These are phyloP conservation scores for Candida smagusa DNA, from an alignment of 1,139 yeast species.

Conservation along the genomic window DNA sequence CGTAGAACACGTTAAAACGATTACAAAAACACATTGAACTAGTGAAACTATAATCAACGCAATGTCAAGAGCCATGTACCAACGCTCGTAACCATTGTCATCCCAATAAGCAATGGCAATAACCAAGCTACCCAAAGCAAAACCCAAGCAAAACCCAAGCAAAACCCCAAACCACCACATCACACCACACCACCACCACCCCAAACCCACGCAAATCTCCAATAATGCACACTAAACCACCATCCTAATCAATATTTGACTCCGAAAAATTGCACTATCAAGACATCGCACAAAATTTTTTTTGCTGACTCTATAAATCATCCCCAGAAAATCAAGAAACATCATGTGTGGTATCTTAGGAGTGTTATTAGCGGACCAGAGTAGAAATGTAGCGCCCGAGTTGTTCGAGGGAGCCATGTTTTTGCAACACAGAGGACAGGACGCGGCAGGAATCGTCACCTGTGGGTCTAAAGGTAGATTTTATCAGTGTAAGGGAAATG, in stretches of 20 bases:
- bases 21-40: too few species aligned
- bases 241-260: background rate
- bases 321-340: background rate
- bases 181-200: background rate
- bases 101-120: too few species aligned
- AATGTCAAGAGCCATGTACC: too few species aligned
- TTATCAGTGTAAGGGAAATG: conserved; percentile 97
- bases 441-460: conserved; percentile 98
- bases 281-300: conserved; percentile 1
- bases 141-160: background rate
- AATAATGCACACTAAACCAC: too few species aligned
- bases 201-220: too few species aligned
- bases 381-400: conserved; percentile 77
- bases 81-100: too few species aligned
- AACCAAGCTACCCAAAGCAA: background rate
- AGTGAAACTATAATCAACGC: too few species aligned
- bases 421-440: conserved; percentile 97
- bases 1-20: too few species aligned
- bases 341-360: conserved; percentile 95
- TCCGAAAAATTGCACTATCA: conserved; percentile 1
- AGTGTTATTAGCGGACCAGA: conserved; percentile 74
- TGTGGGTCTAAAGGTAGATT: conserved; percentile 92
- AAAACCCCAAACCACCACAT: background rate
- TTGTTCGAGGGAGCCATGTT: conserved; percentile 90
- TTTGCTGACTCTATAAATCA: background rate